Evolutionary conservation across 306 rosid genomes (phyloP).

Genomic region (Malus orientalis): DNA sequence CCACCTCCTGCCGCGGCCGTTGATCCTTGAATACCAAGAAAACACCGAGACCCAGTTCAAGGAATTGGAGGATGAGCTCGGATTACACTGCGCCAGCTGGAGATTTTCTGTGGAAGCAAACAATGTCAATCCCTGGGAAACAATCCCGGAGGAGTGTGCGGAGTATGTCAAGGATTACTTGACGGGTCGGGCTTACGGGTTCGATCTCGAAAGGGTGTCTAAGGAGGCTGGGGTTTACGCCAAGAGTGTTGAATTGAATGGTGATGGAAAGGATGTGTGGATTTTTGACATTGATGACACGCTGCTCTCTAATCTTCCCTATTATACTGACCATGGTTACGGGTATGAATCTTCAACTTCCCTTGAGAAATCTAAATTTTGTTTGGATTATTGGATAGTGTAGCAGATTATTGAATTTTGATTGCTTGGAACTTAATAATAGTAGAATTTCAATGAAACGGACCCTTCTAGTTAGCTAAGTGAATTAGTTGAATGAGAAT

Average conservation of each 20-base stretch:
- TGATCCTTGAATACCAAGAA: constrained; percentile 44
- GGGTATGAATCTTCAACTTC: constrained; percentile 41
- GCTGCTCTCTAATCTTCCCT: constrained; percentile 78
- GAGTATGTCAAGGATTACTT: constrained; percentile 61
- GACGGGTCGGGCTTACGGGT: constrained; percentile 39
- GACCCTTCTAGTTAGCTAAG: too few species aligned
- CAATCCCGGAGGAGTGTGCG: constrained; percentile 49
- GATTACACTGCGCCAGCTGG: constrained; percentile 59
- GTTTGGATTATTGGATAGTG: not conserved
- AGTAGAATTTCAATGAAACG: not conserved
- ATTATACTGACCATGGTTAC: constrained; percentile 62
- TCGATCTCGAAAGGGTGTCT: constrained; percentile 53
- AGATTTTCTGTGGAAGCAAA: constrained; percentile 78
- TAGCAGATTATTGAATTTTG: not conserved
- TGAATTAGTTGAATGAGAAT: not conserved
- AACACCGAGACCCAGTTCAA: constrained; percentile 9
- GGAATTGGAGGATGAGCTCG: constrained; percentile 30
- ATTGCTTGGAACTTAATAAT: not conserved
- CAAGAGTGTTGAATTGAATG: constrained; percentile 31
- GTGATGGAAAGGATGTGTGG: constrained; percentile 80
- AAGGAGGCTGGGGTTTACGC: constrained; percentile 57
- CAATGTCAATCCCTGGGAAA: constrained; percentile 62
- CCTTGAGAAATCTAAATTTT: not conserved
- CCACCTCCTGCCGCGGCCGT: constrained; percentile 44
- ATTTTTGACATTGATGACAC: constrained; percentile 88